These are phyloP conservation scores for Polyporus tsugae DNA, from an alignment of 1,284 basidiomycete genomes.

Conservation along the genomic window DNA sequence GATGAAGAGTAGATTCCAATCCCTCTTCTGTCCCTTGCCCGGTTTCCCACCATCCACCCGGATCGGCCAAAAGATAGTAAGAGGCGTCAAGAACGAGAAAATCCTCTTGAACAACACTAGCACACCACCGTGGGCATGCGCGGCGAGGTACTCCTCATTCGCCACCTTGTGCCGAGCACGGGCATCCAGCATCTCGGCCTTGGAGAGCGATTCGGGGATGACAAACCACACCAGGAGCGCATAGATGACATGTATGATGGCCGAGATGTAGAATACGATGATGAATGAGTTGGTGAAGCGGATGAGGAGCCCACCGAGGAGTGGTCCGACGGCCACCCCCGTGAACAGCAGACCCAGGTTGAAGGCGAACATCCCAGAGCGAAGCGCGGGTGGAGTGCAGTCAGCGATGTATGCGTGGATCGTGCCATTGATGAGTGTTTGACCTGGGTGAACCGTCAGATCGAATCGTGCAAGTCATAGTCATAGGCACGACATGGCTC, in stretches of 20 bases:
- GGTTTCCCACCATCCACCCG: constrained; percentile 44
- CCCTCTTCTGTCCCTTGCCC: constrained; percentile 52
- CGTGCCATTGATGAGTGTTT: constrained; percentile 56
- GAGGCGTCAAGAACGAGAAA: constrained; percentile 69
- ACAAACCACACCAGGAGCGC: constrained; percentile 61
- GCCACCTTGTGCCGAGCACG: constrained; percentile 44
- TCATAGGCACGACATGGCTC: not conserved
- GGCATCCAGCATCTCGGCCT: constrained; percentile 47
- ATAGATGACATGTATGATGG: constrained; percentile 56
- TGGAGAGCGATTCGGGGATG: constrained; percentile 80
- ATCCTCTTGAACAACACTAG: constrained; percentile 44
- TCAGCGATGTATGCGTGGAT: constrained; percentile 73
- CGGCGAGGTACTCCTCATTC: constrained; percentile 28
- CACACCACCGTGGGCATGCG: constrained; percentile 29
- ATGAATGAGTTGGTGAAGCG: constrained; percentile 63
- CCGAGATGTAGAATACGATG: constrained; percentile 76
- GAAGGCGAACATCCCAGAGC: constrained; percentile 71
- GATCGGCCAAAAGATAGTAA: constrained; percentile 70
- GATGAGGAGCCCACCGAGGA: constrained; percentile 73
- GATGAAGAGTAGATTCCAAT: constrained; percentile 76
- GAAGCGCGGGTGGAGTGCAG: constrained; percentile 51
- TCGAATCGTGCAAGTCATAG: not conserved
- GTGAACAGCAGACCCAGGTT: constrained; percentile 66
- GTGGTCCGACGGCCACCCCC: constrained; percentile 79
- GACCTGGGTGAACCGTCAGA: constrained; percentile 47